Evolutionary conservation across 768 basidiomycete species (phyloP), one percentile per base, ranked within the genome.

Genomic region (Collybia mongolica): DNA sequence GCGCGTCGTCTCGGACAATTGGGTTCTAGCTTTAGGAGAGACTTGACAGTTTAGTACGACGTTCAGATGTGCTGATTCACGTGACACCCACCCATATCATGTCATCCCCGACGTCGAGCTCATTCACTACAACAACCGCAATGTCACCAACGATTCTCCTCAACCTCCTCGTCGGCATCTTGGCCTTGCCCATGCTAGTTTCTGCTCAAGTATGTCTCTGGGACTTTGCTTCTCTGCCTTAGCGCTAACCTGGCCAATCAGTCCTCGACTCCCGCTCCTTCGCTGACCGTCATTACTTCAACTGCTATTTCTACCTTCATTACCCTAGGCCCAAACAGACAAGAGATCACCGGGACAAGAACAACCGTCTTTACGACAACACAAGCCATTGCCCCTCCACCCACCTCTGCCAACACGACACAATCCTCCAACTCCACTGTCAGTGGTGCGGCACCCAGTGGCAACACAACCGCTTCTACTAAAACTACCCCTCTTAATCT

Each of bases 341-440:
- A 68, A 54, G 48, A 60, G 17, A 74, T 66, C 48, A 76, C 78
- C 28, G 56, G 67, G 49, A 70, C 74, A 1, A 57, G 66, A 22
- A 66, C 81, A 19, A 55, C 70, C 35, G 68, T 81, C 49, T 59
- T 81, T 55, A 77, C 83, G 14, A 66, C 79, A 35, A 76, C 79
- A 15, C 65, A 64, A 19, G 64, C 65, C 51, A 56, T 45, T 2
- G 44, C 29, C 6, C 50, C 43, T 3, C 50, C 48, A 12, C 46
- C 41, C 28, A 57, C 51, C 23, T 57, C 61, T 32, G 32, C 52
- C 40, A 59, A 46, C 28, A 43, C 37, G 12, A 50, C 56, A 15
- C 39, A 38, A 40, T 54, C 61, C 32, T 48, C 53, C 39, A 69
- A 64, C 52, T 54, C 46, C 44, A 61, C 62, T n/a, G 56, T 59